Base-by-base conservation (phyloP, 208 protist genomes). In the Leptomonas seymouri region DNA sequence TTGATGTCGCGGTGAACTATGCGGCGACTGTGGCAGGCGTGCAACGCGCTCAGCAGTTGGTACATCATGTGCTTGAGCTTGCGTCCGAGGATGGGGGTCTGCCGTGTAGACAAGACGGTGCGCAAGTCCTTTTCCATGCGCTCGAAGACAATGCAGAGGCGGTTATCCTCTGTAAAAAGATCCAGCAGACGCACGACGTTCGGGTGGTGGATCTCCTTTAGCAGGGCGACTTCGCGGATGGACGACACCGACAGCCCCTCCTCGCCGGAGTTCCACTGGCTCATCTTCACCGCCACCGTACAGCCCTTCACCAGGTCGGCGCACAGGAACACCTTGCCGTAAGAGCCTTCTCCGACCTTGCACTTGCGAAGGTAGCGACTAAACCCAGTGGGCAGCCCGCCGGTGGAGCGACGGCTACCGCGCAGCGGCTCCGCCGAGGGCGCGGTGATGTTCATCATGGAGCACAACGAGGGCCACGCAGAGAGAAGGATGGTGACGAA, bases 281-380 rank as follows among this genome's bases (percentile, higher is more conserved):
- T 94, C 14, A 80, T 72, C 67, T 97, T 98, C 59, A 97, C 66
- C 0, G 93, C 93, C 7, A 97, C 93, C 28, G 88, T 72, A 28
- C 84, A 44, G 20, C 71, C 75, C 16, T 81, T 95, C 15, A 81
- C 54, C 0, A 64, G 66, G 67, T 99, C 91, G 30, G 82, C 73
- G 50, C 94, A 97, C 62, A 98, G 98, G 80, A 98, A 99, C 9
- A 99, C 98, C 23, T 98, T 95, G 39, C 98, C 97, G 74, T 99
- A 99, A 0, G 97, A 98, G 23, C 98, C 98, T 60, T 98, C 94
- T n/a, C 98, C 98, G n/a, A 99, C 82, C 76, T 99, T 99, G 56
- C 98, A 91, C 31, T 94, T 64, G 23, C 93, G 91, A 46, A 81
- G 21, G 69, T 98, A 99, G 31, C 85, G 86, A 25, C 70, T 48